Evolutionary conservation across 1,284 basidiomycete species (phyloP), one percentile per base, ranked within the genome.

Genomic region (Microbotryum intermedium): DNA sequence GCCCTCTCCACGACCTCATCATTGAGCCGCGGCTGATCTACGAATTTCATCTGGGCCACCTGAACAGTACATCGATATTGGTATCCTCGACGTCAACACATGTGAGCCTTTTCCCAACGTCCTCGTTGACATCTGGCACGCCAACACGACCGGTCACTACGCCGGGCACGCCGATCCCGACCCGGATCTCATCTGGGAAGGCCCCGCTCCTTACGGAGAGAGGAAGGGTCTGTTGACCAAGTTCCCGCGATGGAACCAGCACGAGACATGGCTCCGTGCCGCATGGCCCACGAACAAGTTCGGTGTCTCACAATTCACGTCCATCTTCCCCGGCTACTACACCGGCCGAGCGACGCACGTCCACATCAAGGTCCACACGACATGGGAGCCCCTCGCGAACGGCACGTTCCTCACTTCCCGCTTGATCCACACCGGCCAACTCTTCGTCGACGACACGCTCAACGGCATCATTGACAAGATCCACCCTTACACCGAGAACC

Each of bases 41-140:
- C 34, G 6, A 5, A 39, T 39, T 6, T 6, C 10, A 18, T 39
- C 34, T 39, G 13, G 2, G 4, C 28, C 9, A 10, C 6, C 29
- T 5, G n/a, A 11, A 5, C 50, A 71, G 70, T 60, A 67, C 59
- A 77, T 86, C 63, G 83, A 87, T 67, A 83, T 87, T 46, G 84
- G 84, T 34, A 81, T 86, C 9, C 84, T 87, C 59, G 85, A 88
- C 67, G 81, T 86, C 9, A 80, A 84, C 66, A 86, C 84, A 1
- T 88, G 86, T 75, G 75, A 82, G 67, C 84, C 85, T 21, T 76
- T 86, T 0, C 78, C 80, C 4, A 81, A 84, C 70, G 82, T 83
- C 43, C 78, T 87, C 29, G 83, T 87, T 25, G 85, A 88, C 69
- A 80, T 87, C 47, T 88, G 86, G 86, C 64, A 70, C 76, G 76